Evolutionary conservation across 257 asterid species (phyloP).

Genomic region (Przewalskia tangutica): DNA sequence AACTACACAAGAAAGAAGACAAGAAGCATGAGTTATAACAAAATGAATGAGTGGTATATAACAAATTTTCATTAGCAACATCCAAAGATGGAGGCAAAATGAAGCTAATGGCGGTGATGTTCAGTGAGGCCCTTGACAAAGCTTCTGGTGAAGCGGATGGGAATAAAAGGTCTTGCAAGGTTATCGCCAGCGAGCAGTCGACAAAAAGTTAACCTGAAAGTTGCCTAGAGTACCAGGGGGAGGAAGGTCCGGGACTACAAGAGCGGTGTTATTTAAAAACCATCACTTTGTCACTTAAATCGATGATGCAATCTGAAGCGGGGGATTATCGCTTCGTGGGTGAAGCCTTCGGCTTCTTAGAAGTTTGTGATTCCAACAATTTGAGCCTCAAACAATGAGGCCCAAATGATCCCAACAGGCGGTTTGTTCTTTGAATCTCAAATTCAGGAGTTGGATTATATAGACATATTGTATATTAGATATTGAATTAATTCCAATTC

Average conservation of each 20-base stretch:
- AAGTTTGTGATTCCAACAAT: background rate
- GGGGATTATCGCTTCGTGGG: background rate
- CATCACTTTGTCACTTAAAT: background rate
- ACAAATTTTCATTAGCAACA: background rate
- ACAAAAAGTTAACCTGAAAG: background rate
- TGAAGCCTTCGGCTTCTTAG: background rate
- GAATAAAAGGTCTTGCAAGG: background rate
- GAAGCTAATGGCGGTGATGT: background rate
- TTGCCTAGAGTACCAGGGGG: background rate
- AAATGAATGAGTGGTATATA: background rate
- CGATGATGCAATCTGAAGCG: background rate
- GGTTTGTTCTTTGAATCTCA: background rate
- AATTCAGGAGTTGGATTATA: background rate
- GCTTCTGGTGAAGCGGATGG: background rate
- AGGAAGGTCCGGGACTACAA: background rate
- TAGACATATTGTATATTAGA: background rate
- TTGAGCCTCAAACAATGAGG: background rate
- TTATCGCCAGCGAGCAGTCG: background rate
- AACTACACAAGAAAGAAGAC: background rate
- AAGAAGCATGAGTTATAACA: background rate
- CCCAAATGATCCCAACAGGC: background rate
- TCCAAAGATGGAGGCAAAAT: background rate
- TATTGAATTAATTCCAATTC: background rate
- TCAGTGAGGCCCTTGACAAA: background rate
- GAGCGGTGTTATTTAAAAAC: background rate